Base-by-base conservation (phyloP, 2,329 filamentous ascomycete species). In the Apiospora saccharicola region DNA sequence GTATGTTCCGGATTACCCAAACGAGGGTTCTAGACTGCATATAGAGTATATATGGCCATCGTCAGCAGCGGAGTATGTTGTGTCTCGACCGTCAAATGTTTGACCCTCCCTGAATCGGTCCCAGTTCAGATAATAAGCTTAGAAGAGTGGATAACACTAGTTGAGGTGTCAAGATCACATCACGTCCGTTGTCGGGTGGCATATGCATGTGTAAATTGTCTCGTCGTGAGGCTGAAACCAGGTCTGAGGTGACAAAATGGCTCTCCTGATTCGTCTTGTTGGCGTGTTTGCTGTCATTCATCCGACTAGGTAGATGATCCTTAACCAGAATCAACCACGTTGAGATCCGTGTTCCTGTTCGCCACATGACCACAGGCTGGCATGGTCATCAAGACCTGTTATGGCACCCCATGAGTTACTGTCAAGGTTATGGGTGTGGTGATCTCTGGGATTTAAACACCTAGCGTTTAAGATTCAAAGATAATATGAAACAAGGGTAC, bases 1-100 rank as follows among this genome's bases (percentile, higher is more conserved):
- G 26, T n/a, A 41, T 64, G 57, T 64, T 64, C 57, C 57, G 57
- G 22, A n/a, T 41, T 41, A 41, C 57, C 57, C 34, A 64, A 64
- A 64, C 13, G 57, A 41, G 57, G 34, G 57, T 64, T 64, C 34
- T 24, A 41, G 34, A 64, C 57, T 64, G 13, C 1, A n/a, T 37
- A 64, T 61, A 19, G 34, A 8, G 57, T n/a, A 41, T n/a, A 30
- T 24, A 10, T 41, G 37, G 37, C 37, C 37, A 41, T 41, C 37
- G 37, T 41, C 37, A 41, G 19, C 57, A 64, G 57, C n/a, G 24
- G 51, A 61, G 53, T 14, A 12, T 37, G 16, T 61, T 34, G 12
- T 64, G 57, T 64, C 57, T 64, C 34, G 57, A 64, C 13, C 19
- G 57, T 34, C 34, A 64, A 34, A 34, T 64, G 57, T 64, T 64